Percentiles rank a stretch among this genome's conserved stretches.
These are phyloP conservation scores for Chlamydomonas asymmetrica DNA, from an alignment of 139 green algal species.

Conservation along the genomic window DNA sequence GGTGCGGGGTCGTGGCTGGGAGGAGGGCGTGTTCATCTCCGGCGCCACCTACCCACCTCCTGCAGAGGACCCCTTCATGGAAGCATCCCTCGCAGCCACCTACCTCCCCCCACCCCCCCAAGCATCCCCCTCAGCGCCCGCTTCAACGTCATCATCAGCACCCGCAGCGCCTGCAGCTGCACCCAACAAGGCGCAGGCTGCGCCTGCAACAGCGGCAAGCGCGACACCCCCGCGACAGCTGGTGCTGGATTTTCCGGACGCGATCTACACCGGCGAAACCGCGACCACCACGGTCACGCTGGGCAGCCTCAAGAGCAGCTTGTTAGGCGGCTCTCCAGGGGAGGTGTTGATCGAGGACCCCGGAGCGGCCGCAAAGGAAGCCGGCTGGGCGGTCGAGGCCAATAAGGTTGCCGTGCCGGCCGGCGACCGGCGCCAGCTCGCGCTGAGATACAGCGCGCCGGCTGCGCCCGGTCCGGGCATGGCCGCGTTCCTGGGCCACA, in stretches of 20 bases:
- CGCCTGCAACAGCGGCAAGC: neutral
- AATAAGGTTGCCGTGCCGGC: slow-evolving; percentile 32
- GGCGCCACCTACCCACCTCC: slow-evolving; percentile 34
- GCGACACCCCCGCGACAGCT: slow-evolving; percentile 11
- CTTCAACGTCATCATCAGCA: neutral
- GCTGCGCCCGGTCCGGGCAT: slow-evolving; percentile 33
- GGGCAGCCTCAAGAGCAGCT: slow-evolving; percentile 45
- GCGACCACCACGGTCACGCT: slow-evolving; percentile 27
- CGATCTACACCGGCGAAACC: slow-evolving; percentile 33
- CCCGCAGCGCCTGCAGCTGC: neutral
- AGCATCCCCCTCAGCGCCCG: neutral
- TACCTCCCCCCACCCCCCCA: neutral
- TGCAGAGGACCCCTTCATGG: slow-evolving; percentile 47
- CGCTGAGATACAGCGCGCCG: slow-evolving; percentile 31
- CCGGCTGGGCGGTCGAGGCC: slow-evolving; percentile 50
- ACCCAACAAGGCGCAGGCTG: neutral
- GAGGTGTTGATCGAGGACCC: slow-evolving; percentile 51
- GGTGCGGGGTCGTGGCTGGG: slow-evolving; percentile 48
- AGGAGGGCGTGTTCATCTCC: slow-evolving; percentile 48
- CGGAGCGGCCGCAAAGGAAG: slow-evolving; percentile 36
- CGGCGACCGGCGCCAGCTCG: slow-evolving; percentile 46
- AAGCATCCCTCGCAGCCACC: neutral
- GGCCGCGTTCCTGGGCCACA: slow-evolving; percentile 35
- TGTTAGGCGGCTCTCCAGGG: slow-evolving; percentile 19
- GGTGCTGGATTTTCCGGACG: slow-evolving; percentile 26